Evolutionary conservation across 345 rosid species (phyloP).

Genomic region (Odontarrhena argentea): DNA sequence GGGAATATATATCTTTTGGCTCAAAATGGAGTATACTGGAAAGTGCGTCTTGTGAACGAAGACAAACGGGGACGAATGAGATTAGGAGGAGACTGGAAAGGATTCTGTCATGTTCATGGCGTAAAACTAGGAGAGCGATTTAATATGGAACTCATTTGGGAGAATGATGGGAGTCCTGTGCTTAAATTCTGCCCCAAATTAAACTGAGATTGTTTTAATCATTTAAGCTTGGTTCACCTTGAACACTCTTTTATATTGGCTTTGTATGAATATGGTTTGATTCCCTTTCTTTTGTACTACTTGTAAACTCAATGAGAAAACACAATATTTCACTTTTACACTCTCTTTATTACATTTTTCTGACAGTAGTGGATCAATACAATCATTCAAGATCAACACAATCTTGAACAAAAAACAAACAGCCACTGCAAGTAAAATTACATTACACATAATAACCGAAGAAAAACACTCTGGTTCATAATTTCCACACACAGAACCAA

Average conservation of each 20-base stretch:
- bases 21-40: slow-evolving; percentile 16
- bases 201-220: background rate
- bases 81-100: slow-evolving; percentile 34
- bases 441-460: background rate
- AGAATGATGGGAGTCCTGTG: slow-evolving; percentile 17
- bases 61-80: background rate
- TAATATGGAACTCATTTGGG: slow-evolving; percentile 25
- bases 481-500: background rate
- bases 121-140: slow-evolving; percentile 31
- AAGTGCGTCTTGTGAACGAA: background rate
- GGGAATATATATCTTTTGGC: slow-evolving; percentile 21
- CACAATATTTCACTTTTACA: no score
- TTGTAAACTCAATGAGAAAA: background rate
- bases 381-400: background rate
- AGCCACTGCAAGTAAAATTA: background rate
- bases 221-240: slow-evolving; percentile 15
- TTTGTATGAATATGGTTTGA: slow-evolving; percentile 2
- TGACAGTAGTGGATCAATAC: background rate
- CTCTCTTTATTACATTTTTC: background rate
- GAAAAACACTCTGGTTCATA: background rate
- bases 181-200: slow-evolving; percentile 25
- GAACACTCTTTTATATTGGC: background rate
- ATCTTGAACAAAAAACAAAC: background rate
- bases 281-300: background rate
- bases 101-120: slow-evolving; percentile 27